Conservation (phyloP, 1,139 yeast species). For the Debaryomyces subglobosus region DNA sequence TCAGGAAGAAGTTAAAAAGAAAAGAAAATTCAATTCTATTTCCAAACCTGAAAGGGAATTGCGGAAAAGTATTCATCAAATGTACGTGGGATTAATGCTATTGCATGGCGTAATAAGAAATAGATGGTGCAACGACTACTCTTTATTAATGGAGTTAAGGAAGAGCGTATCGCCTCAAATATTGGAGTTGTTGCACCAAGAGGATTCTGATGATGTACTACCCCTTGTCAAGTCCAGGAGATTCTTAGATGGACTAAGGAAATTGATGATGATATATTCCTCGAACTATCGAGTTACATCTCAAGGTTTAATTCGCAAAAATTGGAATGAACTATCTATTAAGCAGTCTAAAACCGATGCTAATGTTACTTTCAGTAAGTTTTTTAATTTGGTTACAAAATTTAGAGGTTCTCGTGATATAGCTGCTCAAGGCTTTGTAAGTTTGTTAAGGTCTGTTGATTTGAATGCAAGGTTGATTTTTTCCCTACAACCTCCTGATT, state of each 20-base stretch:
- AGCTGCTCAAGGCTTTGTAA: slow-evolving; percentile 87
- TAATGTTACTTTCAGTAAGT: slow-evolving; percentile 38
- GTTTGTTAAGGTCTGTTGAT: slow-evolving; percentile 69
- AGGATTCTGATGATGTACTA: slow-evolving; percentile 24
- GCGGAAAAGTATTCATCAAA: slow-evolving; percentile 61
- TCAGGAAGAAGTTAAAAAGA: slow-evolving; percentile 16
- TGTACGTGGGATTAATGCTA: slow-evolving; percentile 58
- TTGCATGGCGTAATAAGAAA: slow-evolving; percentile 70
- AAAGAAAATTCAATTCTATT: slow-evolving; percentile 38
- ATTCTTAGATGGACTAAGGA: slow-evolving; percentile 73
- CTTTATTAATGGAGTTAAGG: slow-evolving; percentile 41
- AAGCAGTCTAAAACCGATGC: slow-evolving; percentile 24
- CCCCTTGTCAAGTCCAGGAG: slow-evolving; percentile 62
- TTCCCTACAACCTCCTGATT: slow-evolving; percentile 90
- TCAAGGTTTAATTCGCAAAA: slow-evolving; percentile 49
- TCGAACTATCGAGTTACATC: slow-evolving; percentile 55
- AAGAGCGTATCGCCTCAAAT: slow-evolving; percentile 51
- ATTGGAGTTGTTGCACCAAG: slow-evolving; percentile 52
- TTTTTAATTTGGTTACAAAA: slow-evolving; percentile 41
- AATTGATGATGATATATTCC: slow-evolving; percentile 65
- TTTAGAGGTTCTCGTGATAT: slow-evolving; percentile 76
- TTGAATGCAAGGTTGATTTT: slow-evolving; percentile 74
- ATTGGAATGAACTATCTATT: slow-evolving; percentile 59
- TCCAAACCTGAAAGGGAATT: slow-evolving; percentile 55
- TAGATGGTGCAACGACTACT: slow-evolving; percentile 67